Percentiles rank a stretch among this genome's conserved stretches.
These are phyloP conservation scores for Tetrastigma voinierianum DNA, from an alignment of 164 flowering plant genomes.

Conservation along the genomic window DNA sequence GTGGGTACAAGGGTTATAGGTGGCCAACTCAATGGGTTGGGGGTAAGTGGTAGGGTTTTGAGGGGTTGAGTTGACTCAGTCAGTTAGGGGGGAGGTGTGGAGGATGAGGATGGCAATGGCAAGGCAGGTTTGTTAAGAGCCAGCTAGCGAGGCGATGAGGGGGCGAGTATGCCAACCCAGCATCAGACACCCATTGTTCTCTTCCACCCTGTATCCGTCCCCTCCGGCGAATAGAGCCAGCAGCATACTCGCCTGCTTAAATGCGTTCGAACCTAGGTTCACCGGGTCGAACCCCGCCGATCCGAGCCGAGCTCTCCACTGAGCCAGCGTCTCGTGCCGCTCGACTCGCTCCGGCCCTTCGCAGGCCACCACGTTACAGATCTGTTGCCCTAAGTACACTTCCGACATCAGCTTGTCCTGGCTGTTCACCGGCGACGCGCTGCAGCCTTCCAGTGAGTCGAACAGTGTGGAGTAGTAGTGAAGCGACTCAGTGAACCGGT, in stretches of 20 bases:
- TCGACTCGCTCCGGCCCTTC: slow-evolving; percentile 55
- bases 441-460: slow-evolving; percentile 48
- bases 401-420: slow-evolving; percentile 50
- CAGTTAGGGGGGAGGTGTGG: background rate
- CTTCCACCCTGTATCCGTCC: slow-evolving; percentile 58
- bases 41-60: no score
- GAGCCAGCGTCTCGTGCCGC: slow-evolving; percentile 49
- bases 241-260: slow-evolving; percentile 58
- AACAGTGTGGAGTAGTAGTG: slow-evolving; percentile 58
- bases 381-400: slow-evolving; percentile 47
- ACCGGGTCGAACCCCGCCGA: slow-evolving; percentile 47
- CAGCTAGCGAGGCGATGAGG: slow-evolving; percentile 55
- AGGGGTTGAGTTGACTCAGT: slow-evolving; percentile 10
- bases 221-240: slow-evolving; percentile 48
- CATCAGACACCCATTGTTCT: slow-evolving; percentile 49
- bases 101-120: no score
- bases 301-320: slow-evolving; percentile 42
- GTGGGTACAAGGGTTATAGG: no score
- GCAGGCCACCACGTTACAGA: slow-evolving; percentile 54
- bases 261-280: slow-evolving; percentile 56
- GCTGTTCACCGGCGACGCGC: slow-evolving; percentile 8
- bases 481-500: slow-evolving; percentile 53
- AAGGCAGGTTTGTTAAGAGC: slow-evolving; percentile 1
- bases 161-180: slow-evolving; percentile 64
- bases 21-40: no score